Percentiles rank a stretch among this genome's conserved stretches.
These are phyloP conservation scores for Microcos paniculata DNA, from an alignment of 345 rosid species.

Conservation along the genomic window DNA sequence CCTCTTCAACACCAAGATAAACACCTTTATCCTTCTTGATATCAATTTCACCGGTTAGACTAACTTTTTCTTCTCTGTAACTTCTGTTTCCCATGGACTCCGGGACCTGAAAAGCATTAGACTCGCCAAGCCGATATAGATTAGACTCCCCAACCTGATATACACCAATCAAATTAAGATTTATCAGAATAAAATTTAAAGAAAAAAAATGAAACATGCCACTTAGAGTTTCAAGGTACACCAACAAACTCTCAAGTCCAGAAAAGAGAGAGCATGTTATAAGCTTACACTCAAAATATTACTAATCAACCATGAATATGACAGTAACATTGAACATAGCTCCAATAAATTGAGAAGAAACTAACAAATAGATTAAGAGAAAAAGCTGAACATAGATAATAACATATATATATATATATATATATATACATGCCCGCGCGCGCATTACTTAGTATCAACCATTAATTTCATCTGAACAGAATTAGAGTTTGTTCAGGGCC, in stretches of 20 bases:
- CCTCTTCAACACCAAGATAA: constrained; percentile 19
- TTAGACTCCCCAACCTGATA: background rate
- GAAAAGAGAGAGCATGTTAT: background rate
- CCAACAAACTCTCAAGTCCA: too few relatives aligned
- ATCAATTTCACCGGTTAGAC: constrained; percentile 21
- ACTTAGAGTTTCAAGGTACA: background rate
- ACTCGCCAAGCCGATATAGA: background rate
- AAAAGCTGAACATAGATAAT: background rate
- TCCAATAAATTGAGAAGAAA: background rate
- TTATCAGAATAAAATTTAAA: constrained; percentile 1
- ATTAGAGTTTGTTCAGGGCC: background rate
- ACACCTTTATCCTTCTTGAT: constrained; percentile 49
- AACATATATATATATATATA: too few relatives aligned
- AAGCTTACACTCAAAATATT: background rate
- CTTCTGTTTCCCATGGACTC: constrained; percentile 17
- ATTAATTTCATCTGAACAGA: background rate
- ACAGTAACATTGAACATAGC: background rate
- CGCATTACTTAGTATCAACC: background rate
- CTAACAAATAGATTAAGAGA: background rate
- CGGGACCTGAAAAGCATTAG: constrained; percentile 21
- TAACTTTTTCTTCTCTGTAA: constrained; percentile 25
- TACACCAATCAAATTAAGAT: constrained; percentile 12
- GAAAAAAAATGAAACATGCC: background rate
- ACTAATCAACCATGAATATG: background rate
- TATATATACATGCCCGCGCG: too few relatives aligned